phyloP scores from a whole-genome alignment of 1,284 basidiomycete species.

The Cutaneotrichosporon sp. region DNA sequence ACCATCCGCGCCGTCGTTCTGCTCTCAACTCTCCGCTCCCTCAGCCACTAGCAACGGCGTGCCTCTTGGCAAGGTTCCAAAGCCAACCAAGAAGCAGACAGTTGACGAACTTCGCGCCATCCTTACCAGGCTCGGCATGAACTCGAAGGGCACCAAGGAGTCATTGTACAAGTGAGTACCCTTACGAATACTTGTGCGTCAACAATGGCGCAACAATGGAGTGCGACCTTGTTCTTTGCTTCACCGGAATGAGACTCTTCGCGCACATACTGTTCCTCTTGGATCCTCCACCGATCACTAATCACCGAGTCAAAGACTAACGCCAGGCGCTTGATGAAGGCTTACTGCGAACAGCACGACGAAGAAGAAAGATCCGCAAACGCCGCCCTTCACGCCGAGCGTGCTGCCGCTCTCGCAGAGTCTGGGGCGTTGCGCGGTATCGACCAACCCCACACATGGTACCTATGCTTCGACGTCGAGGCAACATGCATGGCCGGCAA shows the following conservation, averaged over 20 bases:
- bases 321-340: conserved; percentile 23
- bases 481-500: conserved; percentile 73
- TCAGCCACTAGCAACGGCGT: neutral
- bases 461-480: conserved; percentile 65
- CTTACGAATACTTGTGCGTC: neutral
- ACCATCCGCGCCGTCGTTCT: neutral
- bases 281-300: neutral
- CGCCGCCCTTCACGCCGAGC: neutral
- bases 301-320: neutral
- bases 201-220: neutral
- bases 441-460: conserved; percentile 47
- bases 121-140: conserved; percentile 38
- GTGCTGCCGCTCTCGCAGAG: neutral
- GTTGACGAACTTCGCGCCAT: conserved; percentile 38
- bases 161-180: conserved; percentile 46
- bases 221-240: neutral
- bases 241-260: neutral
- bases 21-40: neutral
- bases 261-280: neutral
- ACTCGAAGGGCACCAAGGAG: conserved; percentile 50
- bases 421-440: neutral
- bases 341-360: neutral
- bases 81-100: conserved; percentile 43
- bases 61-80: conserved; percentile 6
- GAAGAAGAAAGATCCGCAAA: conserved; percentile 8